These are phyloP conservation scores for Phytophthora pluvialis DNA, from an alignment of 352 stramenopile species.

Conservation along the genomic window DNA sequence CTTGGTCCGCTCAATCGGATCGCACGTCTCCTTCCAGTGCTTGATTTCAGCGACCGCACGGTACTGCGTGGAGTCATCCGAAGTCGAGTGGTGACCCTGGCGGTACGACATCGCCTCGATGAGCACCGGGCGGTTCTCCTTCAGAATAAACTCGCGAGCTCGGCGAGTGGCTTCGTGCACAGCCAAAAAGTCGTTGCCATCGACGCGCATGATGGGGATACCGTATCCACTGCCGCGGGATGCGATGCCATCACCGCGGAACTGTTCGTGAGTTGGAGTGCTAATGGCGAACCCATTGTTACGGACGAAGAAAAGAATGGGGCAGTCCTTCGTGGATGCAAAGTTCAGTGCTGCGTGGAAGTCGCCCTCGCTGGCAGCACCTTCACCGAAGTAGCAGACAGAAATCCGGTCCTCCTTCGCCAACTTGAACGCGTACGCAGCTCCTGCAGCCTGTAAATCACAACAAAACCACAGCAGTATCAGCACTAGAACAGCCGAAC, in stretches of 20 bases:
- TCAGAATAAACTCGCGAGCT: conserved; percentile 92
- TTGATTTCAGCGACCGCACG: conserved; percentile 93
- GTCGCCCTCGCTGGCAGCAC: conserved; percentile 96
- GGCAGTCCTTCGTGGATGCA: conserved; percentile 94
- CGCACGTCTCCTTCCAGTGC: conserved; percentile 87
- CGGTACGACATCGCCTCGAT: conserved; percentile 99
- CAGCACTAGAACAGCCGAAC: neutral
- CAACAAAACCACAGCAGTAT: neutral
- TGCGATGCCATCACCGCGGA: conserved; percentile 97
- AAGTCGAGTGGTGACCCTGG: conserved; percentile 98
- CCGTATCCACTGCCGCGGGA: conserved; percentile 95
- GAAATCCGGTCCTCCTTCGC: conserved; percentile 91
- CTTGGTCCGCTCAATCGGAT: conserved; percentile 93
- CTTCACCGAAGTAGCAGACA: conserved; percentile 98
- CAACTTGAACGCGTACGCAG: conserved; percentile 96
- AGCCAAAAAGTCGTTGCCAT: conserved; percentile 98
- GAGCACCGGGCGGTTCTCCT: conserved; percentile 92
- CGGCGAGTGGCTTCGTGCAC: conserved; percentile 93
- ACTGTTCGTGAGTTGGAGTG: conserved; percentile 96
- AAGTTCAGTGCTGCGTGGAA: conserved; percentile 98
- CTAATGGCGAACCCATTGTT: conserved; percentile 99
- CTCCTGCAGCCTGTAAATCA: conserved; percentile 90
- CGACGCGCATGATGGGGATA: conserved; percentile 96
- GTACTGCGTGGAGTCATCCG: conserved; percentile 98
- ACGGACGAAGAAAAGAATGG: conserved; percentile 97